These are phyloP conservation scores for Rhododendron simsii DNA, from an alignment of 148 eudicot genomes.

Conservation along the genomic window DNA sequence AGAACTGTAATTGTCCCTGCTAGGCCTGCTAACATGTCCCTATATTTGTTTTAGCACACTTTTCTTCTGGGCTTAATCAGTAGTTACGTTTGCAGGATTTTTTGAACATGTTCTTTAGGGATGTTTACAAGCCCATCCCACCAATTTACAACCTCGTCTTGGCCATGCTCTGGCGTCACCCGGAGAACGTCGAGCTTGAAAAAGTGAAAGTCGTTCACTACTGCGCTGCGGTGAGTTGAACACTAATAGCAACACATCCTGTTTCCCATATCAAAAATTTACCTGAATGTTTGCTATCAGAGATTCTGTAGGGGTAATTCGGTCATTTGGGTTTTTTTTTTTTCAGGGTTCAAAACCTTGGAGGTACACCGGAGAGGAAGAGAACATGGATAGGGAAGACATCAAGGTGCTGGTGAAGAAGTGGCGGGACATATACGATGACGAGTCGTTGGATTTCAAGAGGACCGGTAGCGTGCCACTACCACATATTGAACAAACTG, in stretches of 20 bases:
- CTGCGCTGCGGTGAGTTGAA: conserved; percentile 49
- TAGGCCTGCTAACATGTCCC: not conserved
- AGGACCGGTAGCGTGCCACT: not conserved
- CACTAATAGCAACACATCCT: not conserved
- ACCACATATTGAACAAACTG: not conserved
- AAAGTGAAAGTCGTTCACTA: conserved; percentile 78
- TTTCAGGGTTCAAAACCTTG: conserved; percentile 43
- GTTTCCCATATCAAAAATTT: not conserved
- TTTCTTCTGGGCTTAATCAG: not conserved
- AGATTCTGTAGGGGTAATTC: not conserved
- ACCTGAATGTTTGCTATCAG: not conserved
- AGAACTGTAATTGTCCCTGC: not conserved
- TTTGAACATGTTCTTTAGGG: conserved; percentile 70
- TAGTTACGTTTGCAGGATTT: conserved; percentile 48
- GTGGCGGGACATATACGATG: conserved; percentile 42
- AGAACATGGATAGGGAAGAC: conserved; percentile 47
- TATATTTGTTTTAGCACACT: no score
- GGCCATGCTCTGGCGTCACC: conserved; percentile 92
- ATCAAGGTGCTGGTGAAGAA: conserved; percentile 37
- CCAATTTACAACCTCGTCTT: conserved; percentile 57
- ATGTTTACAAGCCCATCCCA: conserved; percentile 61
- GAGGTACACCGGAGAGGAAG: conserved; percentile 40
- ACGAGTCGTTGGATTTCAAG: conserved; percentile 31
- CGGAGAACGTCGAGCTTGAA: conserved; percentile 48
- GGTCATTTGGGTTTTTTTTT: not conserved